These are phyloP conservation scores for Pelargonium citronellum DNA, from an alignment of 441 rosid genomes.

Conservation along the genomic window DNA sequence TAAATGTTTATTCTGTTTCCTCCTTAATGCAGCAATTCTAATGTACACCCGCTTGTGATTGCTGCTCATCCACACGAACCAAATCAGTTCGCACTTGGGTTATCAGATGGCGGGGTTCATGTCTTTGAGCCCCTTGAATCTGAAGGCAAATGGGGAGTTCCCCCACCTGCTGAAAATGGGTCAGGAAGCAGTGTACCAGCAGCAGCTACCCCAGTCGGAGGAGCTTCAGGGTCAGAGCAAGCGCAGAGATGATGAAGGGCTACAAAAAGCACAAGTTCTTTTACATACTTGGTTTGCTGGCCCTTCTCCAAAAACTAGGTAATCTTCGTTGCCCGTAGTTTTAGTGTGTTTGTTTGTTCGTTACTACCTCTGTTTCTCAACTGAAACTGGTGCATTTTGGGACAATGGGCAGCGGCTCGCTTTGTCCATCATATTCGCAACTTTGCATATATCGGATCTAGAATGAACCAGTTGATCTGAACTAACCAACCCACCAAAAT, in stretches of 20 bases:
- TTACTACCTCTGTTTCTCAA: too few relatives aligned
- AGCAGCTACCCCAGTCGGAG: slow-evolving; percentile 65
- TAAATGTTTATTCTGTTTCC: not conserved
- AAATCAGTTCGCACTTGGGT: slow-evolving; percentile 84
- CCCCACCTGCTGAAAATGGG: slow-evolving; percentile 87
- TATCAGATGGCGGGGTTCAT: slow-evolving; percentile 94
- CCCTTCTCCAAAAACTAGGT: slow-evolving; percentile 39
- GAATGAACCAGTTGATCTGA: too few relatives aligned
- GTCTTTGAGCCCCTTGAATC: slow-evolving; percentile 94
- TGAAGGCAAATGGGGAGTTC: slow-evolving; percentile 88
- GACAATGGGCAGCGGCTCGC: too few relatives aligned
- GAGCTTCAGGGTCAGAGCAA: slow-evolving; percentile 71
- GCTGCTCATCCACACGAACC: slow-evolving; percentile 98
- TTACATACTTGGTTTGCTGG: slow-evolving; percentile 47
- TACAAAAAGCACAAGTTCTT: slow-evolving; percentile 39
- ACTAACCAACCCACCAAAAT: too few relatives aligned
- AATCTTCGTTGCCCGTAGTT: too few relatives aligned
- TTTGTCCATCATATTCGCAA: too few relatives aligned
- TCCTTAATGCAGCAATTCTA: slow-evolving; percentile 58
- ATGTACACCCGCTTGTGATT: slow-evolving; percentile 76
- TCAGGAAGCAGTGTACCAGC: slow-evolving; percentile 55
- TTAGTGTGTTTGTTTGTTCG: too few relatives aligned
- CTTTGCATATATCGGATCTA: too few relatives aligned
- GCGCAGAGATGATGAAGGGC: slow-evolving; percentile 58
- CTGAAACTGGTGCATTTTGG: too few relatives aligned